Percentiles rank a stretch among this genome's conserved stretches.
Conservation (phyloP, 805 yeast genomes). For the Komagataella kurtzmanii region DNA sequence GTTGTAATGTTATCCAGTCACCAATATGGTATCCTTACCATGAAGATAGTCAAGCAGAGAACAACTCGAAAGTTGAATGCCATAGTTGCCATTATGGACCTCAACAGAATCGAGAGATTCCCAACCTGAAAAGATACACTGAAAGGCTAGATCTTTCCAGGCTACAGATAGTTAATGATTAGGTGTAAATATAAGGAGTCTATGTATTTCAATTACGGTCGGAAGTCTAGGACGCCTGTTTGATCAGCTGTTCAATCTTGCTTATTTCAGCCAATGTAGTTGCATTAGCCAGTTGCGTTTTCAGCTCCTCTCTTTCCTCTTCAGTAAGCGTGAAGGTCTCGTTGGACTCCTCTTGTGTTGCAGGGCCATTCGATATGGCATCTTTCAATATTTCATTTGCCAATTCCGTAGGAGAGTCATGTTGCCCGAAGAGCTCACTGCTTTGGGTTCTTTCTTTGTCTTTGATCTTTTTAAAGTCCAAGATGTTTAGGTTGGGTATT, state of each 20-base stretch:
- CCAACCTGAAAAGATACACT: neutral
- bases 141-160: neutral
- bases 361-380: constrained; percentile 1
- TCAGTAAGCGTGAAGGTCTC: constrained; percentile 23
- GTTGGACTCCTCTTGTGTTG: constrained; percentile 7
- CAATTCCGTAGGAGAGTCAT: constrained; percentile 14
- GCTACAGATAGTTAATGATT: neutral
- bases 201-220: neutral
- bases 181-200: neutral
- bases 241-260: constrained; percentile 33
- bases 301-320: constrained; percentile 37
- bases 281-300: constrained; percentile 45
- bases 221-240: neutral
- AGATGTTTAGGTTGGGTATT: constrained; percentile 44
- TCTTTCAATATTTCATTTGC: constrained; percentile 15
- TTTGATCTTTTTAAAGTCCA: constrained; percentile 59
- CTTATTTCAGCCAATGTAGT: constrained; percentile 65
- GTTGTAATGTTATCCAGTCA: neutral
- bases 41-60: neutral
- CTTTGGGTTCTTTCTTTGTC: constrained; percentile 37
- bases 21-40: neutral
- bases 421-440: constrained; percentile 24
- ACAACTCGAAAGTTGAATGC: neutral
- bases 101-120: neutral
- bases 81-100: neutral